Conservation (phyloP, 179 eudicot species). For the Sideroxylon spinosum region DNA sequence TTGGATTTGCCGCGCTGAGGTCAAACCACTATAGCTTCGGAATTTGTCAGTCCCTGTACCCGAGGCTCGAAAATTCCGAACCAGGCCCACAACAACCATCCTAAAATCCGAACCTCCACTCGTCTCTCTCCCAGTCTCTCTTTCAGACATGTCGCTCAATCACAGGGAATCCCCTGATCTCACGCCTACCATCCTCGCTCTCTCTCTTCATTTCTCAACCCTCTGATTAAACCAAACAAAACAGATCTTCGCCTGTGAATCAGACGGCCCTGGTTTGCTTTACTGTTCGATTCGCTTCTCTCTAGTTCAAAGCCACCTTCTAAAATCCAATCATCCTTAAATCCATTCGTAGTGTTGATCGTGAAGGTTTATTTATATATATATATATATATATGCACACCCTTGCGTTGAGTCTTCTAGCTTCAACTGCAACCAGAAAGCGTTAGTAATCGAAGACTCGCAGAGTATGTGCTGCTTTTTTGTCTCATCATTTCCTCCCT, state of each 20-base stretch:
- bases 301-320: no score
- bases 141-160: background rate
- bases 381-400: background rate
- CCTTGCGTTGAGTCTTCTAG: background rate
- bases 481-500: background rate
- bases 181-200: background rate
- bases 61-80: conserved; percentile 26
- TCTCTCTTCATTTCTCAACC: background rate
- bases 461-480: background rate
- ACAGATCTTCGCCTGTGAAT: conserved; percentile 8
- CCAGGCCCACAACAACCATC: background rate
- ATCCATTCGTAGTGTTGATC: no score
- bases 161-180: background rate
- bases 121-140: background rate
- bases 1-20: conserved; percentile 36
- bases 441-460: background rate
- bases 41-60: conserved; percentile 18
- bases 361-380: background rate
- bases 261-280: conserved; percentile 1
- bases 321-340: no score
- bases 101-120: conserved; percentile 23
- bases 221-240: background rate
- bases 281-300: background rate
- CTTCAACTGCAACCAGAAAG: background rate
- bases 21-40: conserved; percentile 17